These are phyloP conservation scores for Nakazawaea pomicola DNA, from an alignment of 805 yeast genomes.

Conservation along the genomic window DNA sequence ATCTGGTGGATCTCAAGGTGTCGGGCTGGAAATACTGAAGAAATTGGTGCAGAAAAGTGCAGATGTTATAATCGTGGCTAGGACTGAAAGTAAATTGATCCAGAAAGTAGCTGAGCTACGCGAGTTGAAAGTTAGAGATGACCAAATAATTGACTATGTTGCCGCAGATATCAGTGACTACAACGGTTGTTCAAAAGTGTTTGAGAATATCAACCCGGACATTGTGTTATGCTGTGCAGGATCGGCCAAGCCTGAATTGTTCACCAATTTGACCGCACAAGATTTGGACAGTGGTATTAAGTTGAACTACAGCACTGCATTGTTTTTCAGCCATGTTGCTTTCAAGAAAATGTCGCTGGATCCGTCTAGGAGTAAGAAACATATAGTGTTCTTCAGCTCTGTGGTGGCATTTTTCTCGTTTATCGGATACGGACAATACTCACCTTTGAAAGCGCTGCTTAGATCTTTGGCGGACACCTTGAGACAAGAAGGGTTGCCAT, in stretches of 20 bases:
- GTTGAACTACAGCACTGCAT: constrained; percentile 69
- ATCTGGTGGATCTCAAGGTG: constrained; percentile 95
- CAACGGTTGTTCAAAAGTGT: constrained; percentile 38
- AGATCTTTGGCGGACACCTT: constrained; percentile 69
- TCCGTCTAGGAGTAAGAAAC: constrained; percentile 20
- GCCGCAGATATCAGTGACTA: constrained; percentile 66
- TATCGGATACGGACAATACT: constrained; percentile 87
- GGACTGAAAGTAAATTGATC: constrained; percentile 59
- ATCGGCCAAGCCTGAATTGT: constrained; percentile 71
- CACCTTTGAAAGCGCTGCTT: constrained; percentile 83
- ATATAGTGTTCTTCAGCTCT: constrained; percentile 65
- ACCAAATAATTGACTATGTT: constrained; percentile 35
- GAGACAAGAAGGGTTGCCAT: constrained; percentile 75
- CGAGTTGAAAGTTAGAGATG: background rate
- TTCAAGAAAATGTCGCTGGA: constrained; percentile 34
- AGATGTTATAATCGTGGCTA: constrained; percentile 68
- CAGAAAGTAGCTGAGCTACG: constrained; percentile 21
- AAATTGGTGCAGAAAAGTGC: constrained; percentile 51
- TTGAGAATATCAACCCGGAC: constrained; percentile 54
- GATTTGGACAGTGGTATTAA: constrained; percentile 60
- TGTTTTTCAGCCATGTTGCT: constrained; percentile 64
- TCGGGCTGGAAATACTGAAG: constrained; percentile 76
- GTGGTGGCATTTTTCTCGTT: constrained; percentile 80
- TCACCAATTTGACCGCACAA: constrained; percentile 55
- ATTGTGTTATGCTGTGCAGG: constrained; percentile 86